A percentile compares a stretch with the other conserved stretches of the same genome.
These are phyloP conservation scores for Acmispon strigosus DNA, from an alignment of 306 rosid species.

Conservation along the genomic window DNA sequence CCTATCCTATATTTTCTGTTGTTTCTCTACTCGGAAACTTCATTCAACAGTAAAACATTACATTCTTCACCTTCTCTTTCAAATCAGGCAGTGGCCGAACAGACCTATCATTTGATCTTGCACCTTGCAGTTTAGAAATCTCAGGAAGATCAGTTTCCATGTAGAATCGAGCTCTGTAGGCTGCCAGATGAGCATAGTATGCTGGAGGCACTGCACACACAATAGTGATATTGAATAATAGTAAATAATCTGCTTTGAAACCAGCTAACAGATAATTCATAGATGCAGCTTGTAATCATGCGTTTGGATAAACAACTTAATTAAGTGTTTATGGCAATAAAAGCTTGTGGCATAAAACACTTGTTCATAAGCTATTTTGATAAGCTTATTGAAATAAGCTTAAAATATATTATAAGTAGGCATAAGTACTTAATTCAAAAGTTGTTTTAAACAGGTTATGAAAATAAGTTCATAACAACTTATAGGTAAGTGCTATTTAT, in stretches of 20 bases:
- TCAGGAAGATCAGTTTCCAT: slow-evolving; percentile 50
- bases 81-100: slow-evolving; percentile 64
- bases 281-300: neutral
- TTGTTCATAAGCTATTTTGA: too few species aligned
- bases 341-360: too few species aligned
- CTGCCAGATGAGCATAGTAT: slow-evolving; percentile 70
- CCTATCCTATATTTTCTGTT: neutral
- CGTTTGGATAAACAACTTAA: too few species aligned
- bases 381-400: too few species aligned
- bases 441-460: too few species aligned
- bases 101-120: slow-evolving; percentile 32
- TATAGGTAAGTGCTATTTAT: too few species aligned
- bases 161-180: slow-evolving; percentile 71
- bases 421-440: too few species aligned
- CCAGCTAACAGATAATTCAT: neutral
- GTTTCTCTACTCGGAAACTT: slow-evolving; percentile 2
- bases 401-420: too few species aligned
- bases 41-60: slow-evolving; percentile 60
- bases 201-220: slow-evolving; percentile 56
- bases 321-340: too few species aligned
- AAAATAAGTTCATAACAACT: too few species aligned
- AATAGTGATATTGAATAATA: too few species aligned
- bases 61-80: slow-evolving; percentile 62
- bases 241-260: neutral
- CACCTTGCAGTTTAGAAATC: slow-evolving; percentile 20